Percentiles rank a stretch among this genome's conserved stretches.
Evolutionary conservation across 495 filamentous ascomycete genomes (phyloP).

Genomic region (Penicillium samsonianum): DNA sequence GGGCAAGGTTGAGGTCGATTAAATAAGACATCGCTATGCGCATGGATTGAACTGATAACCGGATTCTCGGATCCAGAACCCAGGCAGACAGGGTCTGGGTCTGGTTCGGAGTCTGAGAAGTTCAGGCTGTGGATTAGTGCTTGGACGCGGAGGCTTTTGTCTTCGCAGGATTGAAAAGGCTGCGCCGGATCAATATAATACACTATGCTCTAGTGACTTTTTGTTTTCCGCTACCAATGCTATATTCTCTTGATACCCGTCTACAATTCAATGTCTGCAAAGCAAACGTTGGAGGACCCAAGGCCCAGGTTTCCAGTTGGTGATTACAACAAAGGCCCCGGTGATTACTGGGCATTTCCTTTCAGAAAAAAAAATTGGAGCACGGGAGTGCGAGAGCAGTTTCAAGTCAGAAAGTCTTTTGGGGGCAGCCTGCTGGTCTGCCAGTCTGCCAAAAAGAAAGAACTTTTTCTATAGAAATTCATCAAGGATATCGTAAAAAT

Average conservation of each 20-base stretch:
- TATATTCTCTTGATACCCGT: constrained; percentile 29
- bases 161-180: constrained; percentile 1
- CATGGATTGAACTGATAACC: not conserved
- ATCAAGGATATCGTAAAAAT: constrained; percentile 37
- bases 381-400: not conserved
- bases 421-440: constrained; percentile 1
- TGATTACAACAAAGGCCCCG: not conserved
- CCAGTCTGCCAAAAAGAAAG: constrained; percentile 9
- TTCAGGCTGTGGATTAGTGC: not conserved
- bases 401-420: not conserved
- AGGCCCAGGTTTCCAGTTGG: not conserved
- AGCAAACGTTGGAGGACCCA: not conserved
- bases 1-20: constrained; percentile 54
- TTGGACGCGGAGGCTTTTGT: constrained; percentile 3
- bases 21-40: constrained; percentile 13
- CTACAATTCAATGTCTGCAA: not conserved
- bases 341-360: not conserved
- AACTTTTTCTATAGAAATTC: constrained; percentile 31
- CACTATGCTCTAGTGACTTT: constrained; percentile 1
- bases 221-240: constrained; percentile 20
- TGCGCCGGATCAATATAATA: constrained; percentile 8
- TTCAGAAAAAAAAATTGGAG: not conserved
- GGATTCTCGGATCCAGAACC: no score
- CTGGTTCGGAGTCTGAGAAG: not conserved
- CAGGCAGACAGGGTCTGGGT: not conserved